Base-by-base conservation (phyloP, 75 land plant species). In the Cunninghamia lanceolata region DNA sequence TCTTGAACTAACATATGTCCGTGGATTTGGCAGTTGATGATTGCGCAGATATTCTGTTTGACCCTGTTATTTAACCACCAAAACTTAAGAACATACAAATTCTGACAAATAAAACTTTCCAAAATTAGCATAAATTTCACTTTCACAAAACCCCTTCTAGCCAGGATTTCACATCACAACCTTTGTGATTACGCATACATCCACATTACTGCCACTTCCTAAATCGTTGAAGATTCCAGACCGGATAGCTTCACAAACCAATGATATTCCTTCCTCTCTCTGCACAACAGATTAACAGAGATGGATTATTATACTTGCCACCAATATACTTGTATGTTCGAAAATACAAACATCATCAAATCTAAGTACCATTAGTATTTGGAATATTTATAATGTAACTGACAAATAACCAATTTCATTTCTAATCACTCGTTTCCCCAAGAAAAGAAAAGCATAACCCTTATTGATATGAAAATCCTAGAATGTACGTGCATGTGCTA, bases 121-220 rank as follows among this genome's bases (percentile, higher is more conserved):
- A 46, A 13, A 35, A 17, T 53, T 35, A 52, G 34, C 13, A 14
- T 34, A 52, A 17, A 9, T 50, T 53, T n/a, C 36, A 34, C 35
- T 14, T 25, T 52, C 68, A 32, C 2, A 34, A 83, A 54, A 19
- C 36, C 28, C 36, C 19, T 34, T 10, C 9, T 54, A 39, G 14
- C 43, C 19, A 86, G 38, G 54, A 40, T 28, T 40, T 53, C 15
- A 83, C 50, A 47, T 28, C 78, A 82, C 66, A 73, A 83, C 99
- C 97, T 98, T 98, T 14, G 99, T 98, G 63, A 98, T 96, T 7
- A 98, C 94, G 79, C 99, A 98, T 25, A 96, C 93, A 85, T 98
- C 99, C 50, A 98, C 99, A 89, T 96, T 98, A 87, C 97, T 95
- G 68, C 99, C 99, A 98, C 99, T 98, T 71, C 99, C 99, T 84